These are phyloP conservation scores for Pholiota microspora DNA, from an alignment of 768 basidiomycete species.

Conservation along the genomic window DNA sequence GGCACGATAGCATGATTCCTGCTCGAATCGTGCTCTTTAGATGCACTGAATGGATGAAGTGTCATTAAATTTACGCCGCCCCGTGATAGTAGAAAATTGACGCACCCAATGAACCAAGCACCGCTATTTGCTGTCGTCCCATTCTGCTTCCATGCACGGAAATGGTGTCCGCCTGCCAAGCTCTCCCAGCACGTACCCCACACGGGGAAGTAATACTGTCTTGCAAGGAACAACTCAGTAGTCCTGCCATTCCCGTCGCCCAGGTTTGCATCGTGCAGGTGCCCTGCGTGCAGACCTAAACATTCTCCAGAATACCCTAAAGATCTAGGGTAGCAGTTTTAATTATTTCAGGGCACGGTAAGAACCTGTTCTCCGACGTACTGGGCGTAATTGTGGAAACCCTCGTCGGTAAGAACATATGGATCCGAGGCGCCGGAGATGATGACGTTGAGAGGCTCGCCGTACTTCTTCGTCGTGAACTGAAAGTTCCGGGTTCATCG, in stretches of 20 bases:
- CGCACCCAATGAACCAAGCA: conserved; percentile 83
- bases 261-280: conserved; percentile 75
- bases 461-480: conserved; percentile 63
- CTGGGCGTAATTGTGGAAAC: conserved; percentile 71
- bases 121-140: conserved; percentile 67
- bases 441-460: conserved; percentile 85
- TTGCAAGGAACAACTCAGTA: conserved; percentile 66
- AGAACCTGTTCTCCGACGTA: conserved; percentile 30
- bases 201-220: conserved; percentile 75
- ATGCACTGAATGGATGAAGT: conserved; percentile 44
- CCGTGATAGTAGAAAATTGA: conserved; percentile 6
- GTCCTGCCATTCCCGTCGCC: conserved; percentile 79
- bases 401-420: conserved; percentile 70
- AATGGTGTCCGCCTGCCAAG: conserved; percentile 84
- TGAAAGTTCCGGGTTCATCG: conserved; percentile 23
- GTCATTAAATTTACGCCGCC: background rate
- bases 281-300: conserved; percentile 73
- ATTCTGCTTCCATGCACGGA: conserved; percentile 82
- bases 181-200: conserved; percentile 92
- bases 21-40: conserved; percentile 68
- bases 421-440: conserved; percentile 80
- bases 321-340: conserved; percentile 41
- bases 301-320: conserved; percentile 85
- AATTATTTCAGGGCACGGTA: background rate
- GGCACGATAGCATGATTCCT: conserved; percentile 72